A percentile compares a stretch with the other conserved stretches of the same genome.
phyloP scores from a whole-genome alignment of 345 rosid species.

The Gossypium anomalum region DNA sequence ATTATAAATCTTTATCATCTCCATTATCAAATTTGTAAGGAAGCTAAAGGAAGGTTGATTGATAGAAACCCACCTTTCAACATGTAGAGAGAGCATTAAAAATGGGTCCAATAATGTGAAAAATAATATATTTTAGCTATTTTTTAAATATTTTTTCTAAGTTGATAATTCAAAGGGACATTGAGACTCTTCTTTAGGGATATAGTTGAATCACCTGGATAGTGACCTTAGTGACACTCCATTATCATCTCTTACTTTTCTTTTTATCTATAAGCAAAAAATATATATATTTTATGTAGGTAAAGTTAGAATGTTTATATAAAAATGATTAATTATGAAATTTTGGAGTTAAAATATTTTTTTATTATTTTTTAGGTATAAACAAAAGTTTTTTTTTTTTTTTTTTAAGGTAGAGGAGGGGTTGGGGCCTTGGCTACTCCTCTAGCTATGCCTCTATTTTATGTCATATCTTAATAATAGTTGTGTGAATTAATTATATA shows the following conservation, averaged over 20 bases:
- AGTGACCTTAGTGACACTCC: slow-evolving; percentile 41
- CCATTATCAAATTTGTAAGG: slow-evolving; percentile 11
- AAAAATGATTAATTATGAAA: no score
- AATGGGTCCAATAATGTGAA: slow-evolving; percentile 20
- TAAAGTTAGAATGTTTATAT: no score
- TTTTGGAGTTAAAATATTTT: no score
- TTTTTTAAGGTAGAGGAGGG: no score
- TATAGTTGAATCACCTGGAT: slow-evolving; percentile 57
- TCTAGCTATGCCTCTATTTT: no score
- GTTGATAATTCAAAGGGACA: slow-evolving; percentile 28
- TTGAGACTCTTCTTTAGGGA: slow-evolving; percentile 16
- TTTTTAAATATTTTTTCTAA: slow-evolving; percentile 5
- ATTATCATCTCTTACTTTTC: slow-evolving; percentile 16
- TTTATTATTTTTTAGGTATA: no score
- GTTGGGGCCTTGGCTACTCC: no score
- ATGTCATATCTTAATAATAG: no score
- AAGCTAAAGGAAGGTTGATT: slow-evolving; percentile 29
- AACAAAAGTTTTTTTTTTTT: no score
- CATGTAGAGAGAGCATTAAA: slow-evolving; percentile 18
- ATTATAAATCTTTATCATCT: background rate
- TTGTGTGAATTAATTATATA: no score
- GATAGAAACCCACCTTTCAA: slow-evolving; percentile 37
- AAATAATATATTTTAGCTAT: background rate
- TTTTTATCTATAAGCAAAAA: background rate
- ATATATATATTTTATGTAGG: no score